These are phyloP conservation scores for Nothophytophthora sp. DNA, from an alignment of 352 stramenopile genomes.

Conservation along the genomic window DNA sequence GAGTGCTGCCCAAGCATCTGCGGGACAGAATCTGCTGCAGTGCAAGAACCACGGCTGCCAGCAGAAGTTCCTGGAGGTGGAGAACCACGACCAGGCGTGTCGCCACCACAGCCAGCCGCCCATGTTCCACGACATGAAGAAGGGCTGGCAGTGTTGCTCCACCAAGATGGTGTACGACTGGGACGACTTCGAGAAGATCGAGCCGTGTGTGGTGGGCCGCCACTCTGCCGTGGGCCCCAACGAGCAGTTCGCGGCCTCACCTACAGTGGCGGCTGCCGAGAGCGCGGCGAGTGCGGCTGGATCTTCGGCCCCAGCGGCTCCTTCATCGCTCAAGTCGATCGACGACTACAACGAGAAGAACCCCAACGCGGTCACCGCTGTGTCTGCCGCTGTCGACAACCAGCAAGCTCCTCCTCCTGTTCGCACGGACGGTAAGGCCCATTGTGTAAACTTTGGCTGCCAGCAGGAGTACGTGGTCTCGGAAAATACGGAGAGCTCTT, in stretches of 20 bases:
- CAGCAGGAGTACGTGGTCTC: constrained; percentile 91
- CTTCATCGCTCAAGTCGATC: constrained; percentile 88
- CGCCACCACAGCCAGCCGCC: constrained; percentile 78
- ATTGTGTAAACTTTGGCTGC: constrained; percentile 92
- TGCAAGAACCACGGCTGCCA: constrained; percentile 89
- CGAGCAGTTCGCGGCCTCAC: constrained; percentile 77
- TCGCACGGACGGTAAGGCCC: constrained; percentile 87
- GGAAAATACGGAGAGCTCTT: constrained; percentile 80
- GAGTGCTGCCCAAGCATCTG: constrained; percentile 3
- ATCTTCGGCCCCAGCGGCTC: constrained; percentile 11
- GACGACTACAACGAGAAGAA: constrained; percentile 93
- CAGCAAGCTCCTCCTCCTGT: constrained; percentile 43
- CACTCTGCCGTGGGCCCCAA: constrained; percentile 73
- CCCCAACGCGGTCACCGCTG: constrained; percentile 85
- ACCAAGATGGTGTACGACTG: constrained; percentile 94
- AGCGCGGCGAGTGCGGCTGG: constrained; percentile 24
- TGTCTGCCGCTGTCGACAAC: constrained; percentile 65
- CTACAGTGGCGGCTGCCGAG: constrained; percentile 74
- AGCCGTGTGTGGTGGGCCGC: constrained; percentile 65
- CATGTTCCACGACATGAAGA: constrained; percentile 91
- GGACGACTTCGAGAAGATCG: constrained; percentile 94
- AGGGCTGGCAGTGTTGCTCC: constrained; percentile 90
- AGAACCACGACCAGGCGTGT: constrained; percentile 80
- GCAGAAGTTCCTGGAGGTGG: constrained; percentile 76
- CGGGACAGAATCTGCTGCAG: constrained; percentile 55